Evolutionary conservation across 257 asterid species (phyloP).

Genomic region (Nicotiana attenuata): DNA sequence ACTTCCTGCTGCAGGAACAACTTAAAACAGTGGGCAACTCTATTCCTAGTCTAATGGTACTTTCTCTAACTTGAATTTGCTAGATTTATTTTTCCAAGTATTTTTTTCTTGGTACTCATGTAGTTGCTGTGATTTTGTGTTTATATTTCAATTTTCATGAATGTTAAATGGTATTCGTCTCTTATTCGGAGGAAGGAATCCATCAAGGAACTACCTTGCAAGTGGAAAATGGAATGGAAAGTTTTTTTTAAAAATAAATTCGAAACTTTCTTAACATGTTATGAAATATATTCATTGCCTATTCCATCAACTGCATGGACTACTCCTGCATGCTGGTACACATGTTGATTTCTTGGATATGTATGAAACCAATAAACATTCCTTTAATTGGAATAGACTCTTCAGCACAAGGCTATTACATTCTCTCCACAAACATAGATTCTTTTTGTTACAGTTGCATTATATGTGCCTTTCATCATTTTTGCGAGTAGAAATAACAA

Average conservation of each 20-base stretch:
- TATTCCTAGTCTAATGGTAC: constrained; percentile 10
- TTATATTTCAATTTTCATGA: background rate
- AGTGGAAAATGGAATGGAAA: background rate
- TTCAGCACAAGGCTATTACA: background rate
- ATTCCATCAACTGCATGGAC: background rate
- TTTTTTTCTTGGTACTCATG: background rate
- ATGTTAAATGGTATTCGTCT: background rate
- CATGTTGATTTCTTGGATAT: background rate
- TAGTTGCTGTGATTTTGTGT: background rate
- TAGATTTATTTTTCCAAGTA: background rate
- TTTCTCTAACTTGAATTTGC: background rate
- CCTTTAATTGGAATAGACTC: background rate
- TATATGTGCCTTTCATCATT: background rate
- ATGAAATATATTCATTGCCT: background rate
- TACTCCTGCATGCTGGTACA: background rate
- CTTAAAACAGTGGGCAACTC: constrained; percentile 10
- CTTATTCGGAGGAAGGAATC: background rate
- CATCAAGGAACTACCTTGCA: background rate
- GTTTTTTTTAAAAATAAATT: background rate
- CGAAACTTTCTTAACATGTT: background rate
- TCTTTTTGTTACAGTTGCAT: background rate
- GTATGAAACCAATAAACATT: background rate
- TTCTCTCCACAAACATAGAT: background rate
- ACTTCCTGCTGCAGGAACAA: constrained; percentile 18
- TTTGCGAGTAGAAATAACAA: background rate